Percentiles rank a stretch among this genome's conserved stretches.
Conservation (phyloP, 805 yeast species). For the Myxozyma melibiosi region DNA sequence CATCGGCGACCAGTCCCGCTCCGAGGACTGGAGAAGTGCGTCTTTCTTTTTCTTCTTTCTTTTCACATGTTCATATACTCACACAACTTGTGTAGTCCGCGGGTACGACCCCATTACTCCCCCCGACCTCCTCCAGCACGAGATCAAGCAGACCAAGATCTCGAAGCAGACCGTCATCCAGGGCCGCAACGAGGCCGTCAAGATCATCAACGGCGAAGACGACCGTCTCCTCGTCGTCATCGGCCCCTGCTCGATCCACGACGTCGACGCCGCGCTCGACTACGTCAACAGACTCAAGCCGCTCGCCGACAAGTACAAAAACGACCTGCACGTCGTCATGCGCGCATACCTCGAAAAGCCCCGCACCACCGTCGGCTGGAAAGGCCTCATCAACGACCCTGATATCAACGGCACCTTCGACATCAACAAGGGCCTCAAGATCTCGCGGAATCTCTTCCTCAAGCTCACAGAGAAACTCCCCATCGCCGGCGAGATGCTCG, state of each 20-base stretch:
- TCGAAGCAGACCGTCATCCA: conserved; percentile 65
- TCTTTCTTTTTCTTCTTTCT: neutral
- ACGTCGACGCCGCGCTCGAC: conserved; percentile 87
- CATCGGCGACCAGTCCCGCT: conserved; percentile 76
- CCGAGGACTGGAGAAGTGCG: conserved; percentile 67
- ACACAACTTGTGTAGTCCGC: conserved; percentile 43
- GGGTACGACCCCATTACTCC: conserved; percentile 97
- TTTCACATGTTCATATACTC: neutral
- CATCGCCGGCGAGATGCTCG: conserved; percentile 96
- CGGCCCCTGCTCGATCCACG: conserved; percentile 98
- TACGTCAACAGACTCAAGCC: conserved; percentile 70
- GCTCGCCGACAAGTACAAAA: conserved; percentile 62
- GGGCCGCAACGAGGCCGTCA: conserved; percentile 75
- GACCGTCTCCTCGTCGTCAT: conserved; percentile 87
- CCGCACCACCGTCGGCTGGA: conserved; percentile 99
- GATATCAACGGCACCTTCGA: conserved; percentile 91
- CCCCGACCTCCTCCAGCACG: conserved; percentile 89
- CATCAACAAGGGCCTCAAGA: conserved; percentile 90
- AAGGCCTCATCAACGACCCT: conserved; percentile 96
- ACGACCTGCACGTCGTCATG: conserved; percentile 86
- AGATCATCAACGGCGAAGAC: conserved; percentile 75
- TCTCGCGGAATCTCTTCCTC: conserved; percentile 83
- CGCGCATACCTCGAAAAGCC: conserved; percentile 98
- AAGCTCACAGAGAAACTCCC: conserved; percentile 83
- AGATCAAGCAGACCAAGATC: conserved; percentile 65